phyloP scores from a whole-genome alignment of 2,329 filamentous ascomycete genomes.

The Scedosporium dehoogii region DNA sequence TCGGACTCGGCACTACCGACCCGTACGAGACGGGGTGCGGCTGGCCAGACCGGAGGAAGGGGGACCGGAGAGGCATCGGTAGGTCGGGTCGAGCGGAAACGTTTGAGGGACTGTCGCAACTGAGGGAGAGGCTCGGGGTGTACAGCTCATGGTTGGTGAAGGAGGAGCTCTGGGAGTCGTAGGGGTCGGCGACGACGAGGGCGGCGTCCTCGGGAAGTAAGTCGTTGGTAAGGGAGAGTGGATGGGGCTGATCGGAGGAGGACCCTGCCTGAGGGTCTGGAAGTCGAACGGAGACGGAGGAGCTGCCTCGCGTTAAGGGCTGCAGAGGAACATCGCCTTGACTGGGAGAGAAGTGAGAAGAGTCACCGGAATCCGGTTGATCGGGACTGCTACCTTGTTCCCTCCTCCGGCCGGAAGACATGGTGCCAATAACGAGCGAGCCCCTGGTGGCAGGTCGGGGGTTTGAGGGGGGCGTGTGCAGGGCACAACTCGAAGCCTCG shows the following conservation, averaged over 20 bases:
- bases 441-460: slow-evolving; percentile 2
- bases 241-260: not conserved
- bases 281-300: not conserved
- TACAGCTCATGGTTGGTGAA: not conserved
- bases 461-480: slow-evolving; percentile 2
- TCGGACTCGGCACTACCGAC: slow-evolving; percentile 25
- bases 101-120: slow-evolving; percentile 22
- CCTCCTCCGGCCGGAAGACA: slow-evolving; percentile 3
- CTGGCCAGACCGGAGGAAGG: slow-evolving; percentile 21
- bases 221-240: not conserved
- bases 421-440: not conserved
- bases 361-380: not conserved
- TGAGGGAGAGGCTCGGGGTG: not conserved
- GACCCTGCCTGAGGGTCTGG: not conserved
- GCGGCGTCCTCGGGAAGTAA: not conserved
- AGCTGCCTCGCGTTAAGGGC: not conserved
- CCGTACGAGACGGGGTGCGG: slow-evolving; percentile 26
- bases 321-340: not conserved
- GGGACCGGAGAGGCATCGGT: slow-evolving; percentile 18
- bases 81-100: not conserved
- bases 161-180: not conserved
- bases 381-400: slow-evolving; percentile 4
- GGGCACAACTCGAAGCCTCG: not conserved
- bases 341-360: slow-evolving; percentile 3
- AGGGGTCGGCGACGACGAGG: not conserved